These are phyloP conservation scores for Capillidium rhysosporum DNA, from an alignment of 371 early-diverging fungal species.

Conservation along the genomic window DNA sequence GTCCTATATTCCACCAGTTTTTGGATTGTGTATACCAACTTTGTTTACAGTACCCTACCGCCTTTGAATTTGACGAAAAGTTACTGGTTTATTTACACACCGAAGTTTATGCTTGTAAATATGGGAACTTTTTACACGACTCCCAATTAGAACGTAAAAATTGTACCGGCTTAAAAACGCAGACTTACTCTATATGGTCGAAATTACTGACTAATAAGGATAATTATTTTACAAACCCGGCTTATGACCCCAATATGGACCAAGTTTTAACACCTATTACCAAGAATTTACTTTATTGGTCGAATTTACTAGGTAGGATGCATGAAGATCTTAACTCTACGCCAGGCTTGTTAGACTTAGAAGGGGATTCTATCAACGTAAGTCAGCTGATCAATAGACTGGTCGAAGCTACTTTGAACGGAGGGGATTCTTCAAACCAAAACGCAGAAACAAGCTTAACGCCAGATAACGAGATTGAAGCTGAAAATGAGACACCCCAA, in stretches of 20 bases:
- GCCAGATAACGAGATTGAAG: too few relatives aligned
- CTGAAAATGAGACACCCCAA: neutral
- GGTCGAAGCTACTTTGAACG: neutral
- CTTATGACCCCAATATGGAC: conserved; percentile 18
- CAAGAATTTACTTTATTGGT: conserved; percentile 41
- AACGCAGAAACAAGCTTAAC: too few relatives aligned
- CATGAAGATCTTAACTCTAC: conserved; percentile 32
- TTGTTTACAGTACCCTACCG: conserved; percentile 62
- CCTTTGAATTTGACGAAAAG: conserved; percentile 80
- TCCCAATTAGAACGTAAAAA: conserved; percentile 46
- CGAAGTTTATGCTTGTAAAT: conserved; percentile 75
- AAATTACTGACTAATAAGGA: conserved; percentile 35
- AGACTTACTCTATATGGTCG: conserved; percentile 64
- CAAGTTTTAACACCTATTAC: conserved; percentile 38
- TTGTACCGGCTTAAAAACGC: conserved; percentile 13
- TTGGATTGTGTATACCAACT: conserved; percentile 85
- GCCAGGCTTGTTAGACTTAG: neutral
- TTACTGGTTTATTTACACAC: conserved; percentile 60
- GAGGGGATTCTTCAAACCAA: neutral
- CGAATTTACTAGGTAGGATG: conserved; percentile 32
- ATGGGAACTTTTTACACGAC: conserved; percentile 85
- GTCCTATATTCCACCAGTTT: conserved; percentile 90
- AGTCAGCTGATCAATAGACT: neutral
- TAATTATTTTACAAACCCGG: conserved; percentile 24
- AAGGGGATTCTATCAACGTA: neutral